Base-by-base conservation (phyloP, 768 basidiomycete species). In the Cantharellus anzutake region DNA sequence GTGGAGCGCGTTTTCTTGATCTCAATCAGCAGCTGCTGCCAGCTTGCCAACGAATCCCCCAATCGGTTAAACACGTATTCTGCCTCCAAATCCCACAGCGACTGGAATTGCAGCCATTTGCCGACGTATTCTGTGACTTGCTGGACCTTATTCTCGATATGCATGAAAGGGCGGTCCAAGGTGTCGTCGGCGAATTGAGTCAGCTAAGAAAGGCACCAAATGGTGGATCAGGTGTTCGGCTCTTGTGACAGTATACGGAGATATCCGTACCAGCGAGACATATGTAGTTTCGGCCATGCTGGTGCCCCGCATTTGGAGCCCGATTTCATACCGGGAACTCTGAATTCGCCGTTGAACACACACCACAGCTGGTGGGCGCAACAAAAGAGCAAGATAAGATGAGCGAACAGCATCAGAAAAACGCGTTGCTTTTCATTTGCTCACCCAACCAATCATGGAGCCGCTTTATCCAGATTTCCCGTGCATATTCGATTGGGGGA, bases 71-170 rank as follows among this genome's bases (percentile, higher is more conserved):
- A 98, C 41, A 99, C 93, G 67, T 87, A 86, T 76, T 98, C 94
- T 38, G 93, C 80, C 71, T 98, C 92, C 48, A 98, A 81, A 69
- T 99, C 96, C 96, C 94, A 98, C 0, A 98, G 76, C 0, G 94
- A 94, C 71, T 98, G 96, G 79, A 99, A 98, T 67, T 94, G 93
- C 0, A 98, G 79, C 96, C 96, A 99, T 73, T 96, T 96, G 61
- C 78, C 87, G 56, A 97, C 91, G 70, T 99, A 99, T 52, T 84
- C 83, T 65, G 78, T 83, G 59, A 99, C 77, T 62, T 88, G 81
- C 60, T 85, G 83, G 14, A 92, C 82, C 71, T 96, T 96, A 65
- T 71, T 74, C 71, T 97, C 92, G 66, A 99, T 84, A 35, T 96
- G 75, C 0, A 78, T 70, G 70, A 99, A 91, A 0, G 94, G 90